These are phyloP conservation scores for Xylaria sp. DNA, from an alignment of 2,329 filamentous ascomycete species.

Conservation along the genomic window DNA sequence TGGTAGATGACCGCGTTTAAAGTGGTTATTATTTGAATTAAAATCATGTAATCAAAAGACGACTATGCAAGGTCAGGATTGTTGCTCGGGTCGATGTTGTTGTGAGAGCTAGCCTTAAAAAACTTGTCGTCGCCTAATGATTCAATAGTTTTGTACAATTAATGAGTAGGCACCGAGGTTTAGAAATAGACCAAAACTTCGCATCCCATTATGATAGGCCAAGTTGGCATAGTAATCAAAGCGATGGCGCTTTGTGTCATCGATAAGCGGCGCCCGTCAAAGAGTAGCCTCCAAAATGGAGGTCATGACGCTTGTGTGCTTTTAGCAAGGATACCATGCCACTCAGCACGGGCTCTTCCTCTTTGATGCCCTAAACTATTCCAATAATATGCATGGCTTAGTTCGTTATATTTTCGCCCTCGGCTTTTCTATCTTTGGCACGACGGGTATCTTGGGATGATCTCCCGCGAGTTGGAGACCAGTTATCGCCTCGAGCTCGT, in stretches of 20 bases:
- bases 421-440: constrained; percentile 49
- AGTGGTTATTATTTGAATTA: neutral
- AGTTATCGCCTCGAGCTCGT: constrained; percentile 78
- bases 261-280: too few species aligned
- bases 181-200: neutral
- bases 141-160: constrained; percentile 10
- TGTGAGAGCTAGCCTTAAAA: constrained; percentile 22
- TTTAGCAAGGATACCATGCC: too few species aligned
- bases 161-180: neutral
- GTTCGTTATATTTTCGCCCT: constrained; percentile 57
- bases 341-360: neutral
- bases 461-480: constrained; percentile 70
- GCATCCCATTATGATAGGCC: neutral
- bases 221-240: neutral
- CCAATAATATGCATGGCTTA: neutral
- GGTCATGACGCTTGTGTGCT: too few species aligned
- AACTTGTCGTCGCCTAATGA: constrained; percentile 14
- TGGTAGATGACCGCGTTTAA: constrained; percentile 55
- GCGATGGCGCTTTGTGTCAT: neutral
- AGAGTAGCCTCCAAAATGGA: neutral
- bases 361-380: neutral
- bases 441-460: constrained; percentile 62
- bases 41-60: too few species aligned
- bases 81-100: constrained; percentile 34
- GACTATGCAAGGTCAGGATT: neutral